Evolutionary conservation across 1,139 yeast genomes (phyloP).

Genomic region (Tardiomyces blankii): DNA sequence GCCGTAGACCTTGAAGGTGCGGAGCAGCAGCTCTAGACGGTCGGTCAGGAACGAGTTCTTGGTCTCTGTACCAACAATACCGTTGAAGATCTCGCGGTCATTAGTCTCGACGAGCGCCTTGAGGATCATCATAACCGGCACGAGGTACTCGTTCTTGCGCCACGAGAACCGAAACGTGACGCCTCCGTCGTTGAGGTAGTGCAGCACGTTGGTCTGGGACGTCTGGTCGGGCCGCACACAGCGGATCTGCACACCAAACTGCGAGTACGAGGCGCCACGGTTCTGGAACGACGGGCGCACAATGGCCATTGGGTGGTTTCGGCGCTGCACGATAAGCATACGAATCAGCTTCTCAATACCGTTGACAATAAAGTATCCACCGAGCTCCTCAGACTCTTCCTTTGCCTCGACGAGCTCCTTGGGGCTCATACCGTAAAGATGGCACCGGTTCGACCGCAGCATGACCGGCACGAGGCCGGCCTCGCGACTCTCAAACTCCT

Average conservation of each 20-base stretch:
- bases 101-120: slow-evolving; percentile 85
- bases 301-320: slow-evolving; percentile 97
- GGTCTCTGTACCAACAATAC: slow-evolving; percentile 82
- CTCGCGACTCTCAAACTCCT: slow-evolving; percentile 66
- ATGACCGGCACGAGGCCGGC: slow-evolving; percentile 89
- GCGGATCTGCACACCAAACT: slow-evolving; percentile 89
- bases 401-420: slow-evolving; percentile 61
- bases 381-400: slow-evolving; percentile 93
- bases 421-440: slow-evolving; percentile 74
- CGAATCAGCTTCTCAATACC: slow-evolving; percentile 95
- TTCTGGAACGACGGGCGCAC: slow-evolving; percentile 90
- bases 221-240: slow-evolving; percentile 95
- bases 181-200: slow-evolving; percentile 90
- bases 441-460: slow-evolving; percentile 81
- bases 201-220: slow-evolving; percentile 92
- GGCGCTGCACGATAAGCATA: slow-evolving; percentile 94
- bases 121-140: slow-evolving; percentile 87
- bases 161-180: slow-evolving; percentile 94
- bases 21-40: slow-evolving; percentile 85
- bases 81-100: slow-evolving; percentile 92
- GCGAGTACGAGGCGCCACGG: slow-evolving; percentile 85
- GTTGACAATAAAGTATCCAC: slow-evolving; percentile 92
- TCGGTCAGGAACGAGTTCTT: slow-evolving; percentile 90
- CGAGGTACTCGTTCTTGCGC: slow-evolving; percentile 90
- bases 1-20: slow-evolving; percentile 75